A percentile compares a stretch with the other conserved stretches of the same genome.
Conservation (phyloP, 768 basidiomycete species). For the Psilocybe subaeruginosa region DNA sequence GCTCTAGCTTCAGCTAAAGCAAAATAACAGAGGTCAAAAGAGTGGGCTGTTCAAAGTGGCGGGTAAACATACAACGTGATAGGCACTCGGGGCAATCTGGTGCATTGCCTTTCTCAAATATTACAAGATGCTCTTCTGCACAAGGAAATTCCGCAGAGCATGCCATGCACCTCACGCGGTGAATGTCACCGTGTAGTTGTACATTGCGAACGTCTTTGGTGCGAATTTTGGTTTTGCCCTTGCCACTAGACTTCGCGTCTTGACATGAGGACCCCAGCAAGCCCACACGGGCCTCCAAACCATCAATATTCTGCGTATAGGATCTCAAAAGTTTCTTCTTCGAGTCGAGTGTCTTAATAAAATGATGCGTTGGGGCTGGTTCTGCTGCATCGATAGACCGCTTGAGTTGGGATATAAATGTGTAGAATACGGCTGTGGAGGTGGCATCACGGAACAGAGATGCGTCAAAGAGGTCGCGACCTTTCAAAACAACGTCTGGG, state of each 20-base stretch:
- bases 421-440: slow-evolving; percentile 90
- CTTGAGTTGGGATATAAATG: slow-evolving; percentile 92
- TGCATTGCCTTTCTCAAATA: slow-evolving; percentile 71
- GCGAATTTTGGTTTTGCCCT: slow-evolving; percentile 70
- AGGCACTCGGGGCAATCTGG: slow-evolving; percentile 89
- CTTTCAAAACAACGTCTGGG: slow-evolving; percentile 83
- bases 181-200: slow-evolving; percentile 94
- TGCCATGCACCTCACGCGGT: slow-evolving; percentile 83
- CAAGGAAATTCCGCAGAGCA: slow-evolving; percentile 84
- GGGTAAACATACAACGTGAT: slow-evolving; percentile 66
- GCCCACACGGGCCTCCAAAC: slow-evolving; percentile 82
- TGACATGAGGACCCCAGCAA: slow-evolving; percentile 68
- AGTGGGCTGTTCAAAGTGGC: neutral
- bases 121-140: slow-evolving; percentile 56
- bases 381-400: slow-evolving; percentile 76
- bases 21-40: slow-evolving; percentile 1
- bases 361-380: slow-evolving; percentile 86
- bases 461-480: slow-evolving; percentile 94
- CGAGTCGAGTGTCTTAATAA: slow-evolving; percentile 81
- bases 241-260: slow-evolving; percentile 51
- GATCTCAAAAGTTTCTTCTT: slow-evolving; percentile 86
- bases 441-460: slow-evolving; percentile 85
- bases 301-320: slow-evolving; percentile 99
- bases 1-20: slow-evolving; percentile 67
- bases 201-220: slow-evolving; percentile 82